Evolutionary conservation across 2,329 filamentous ascomycete genomes (phyloP).

Genomic region (Fusarium pseudograminearum): DNA sequence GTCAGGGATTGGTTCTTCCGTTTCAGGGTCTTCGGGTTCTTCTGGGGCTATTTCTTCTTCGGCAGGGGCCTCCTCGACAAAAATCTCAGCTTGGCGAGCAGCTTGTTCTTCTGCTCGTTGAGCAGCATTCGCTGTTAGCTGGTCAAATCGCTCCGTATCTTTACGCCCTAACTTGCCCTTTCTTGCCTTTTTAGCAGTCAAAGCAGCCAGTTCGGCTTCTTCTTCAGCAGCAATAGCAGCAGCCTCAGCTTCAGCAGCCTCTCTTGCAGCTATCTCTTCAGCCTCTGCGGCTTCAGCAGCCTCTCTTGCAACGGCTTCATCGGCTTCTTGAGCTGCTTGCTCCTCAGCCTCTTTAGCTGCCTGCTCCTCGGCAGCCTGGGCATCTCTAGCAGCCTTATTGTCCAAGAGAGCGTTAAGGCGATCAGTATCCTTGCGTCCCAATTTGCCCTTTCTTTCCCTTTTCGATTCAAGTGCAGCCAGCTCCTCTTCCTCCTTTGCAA

Average conservation of each 20-base stretch:
- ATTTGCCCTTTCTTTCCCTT: slow-evolving; percentile 40
- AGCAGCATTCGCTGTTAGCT: slow-evolving; percentile 33
- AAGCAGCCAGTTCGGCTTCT: slow-evolving; percentile 58
- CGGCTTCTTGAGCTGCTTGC: slow-evolving; percentile 42
- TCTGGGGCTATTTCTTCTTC: slow-evolving; percentile 14
- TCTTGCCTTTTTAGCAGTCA: slow-evolving; percentile 54
- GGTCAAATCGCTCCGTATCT: slow-evolving; percentile 41
- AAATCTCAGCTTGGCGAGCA: slow-evolving; percentile 38
- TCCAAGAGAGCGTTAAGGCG: slow-evolving; percentile 31
- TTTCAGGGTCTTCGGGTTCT: slow-evolving; percentile 13
- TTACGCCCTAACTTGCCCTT: slow-evolving; percentile 49
- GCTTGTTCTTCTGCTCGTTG: slow-evolving; percentile 36
- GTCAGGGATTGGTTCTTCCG: slow-evolving; percentile 18
- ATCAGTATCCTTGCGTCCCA: slow-evolving; percentile 43
- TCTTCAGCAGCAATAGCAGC: slow-evolving; percentile 40
- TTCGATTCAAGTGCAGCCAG: slow-evolving; percentile 38
- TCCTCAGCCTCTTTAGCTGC: slow-evolving; percentile 47
- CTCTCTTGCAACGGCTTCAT: slow-evolving; percentile 47
- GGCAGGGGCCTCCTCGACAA: slow-evolving; percentile 11
- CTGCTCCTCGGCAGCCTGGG: slow-evolving; percentile 50
- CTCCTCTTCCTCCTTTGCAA: slow-evolving; percentile 39
- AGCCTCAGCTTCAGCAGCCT: slow-evolving; percentile 40
- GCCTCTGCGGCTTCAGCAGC: slow-evolving; percentile 29
- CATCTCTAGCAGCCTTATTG: slow-evolving; percentile 40
- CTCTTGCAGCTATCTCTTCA: slow-evolving; percentile 40